phyloP scores from a whole-genome alignment of 768 basidiomycete genomes.

The Baorangia bicolor region DNA sequence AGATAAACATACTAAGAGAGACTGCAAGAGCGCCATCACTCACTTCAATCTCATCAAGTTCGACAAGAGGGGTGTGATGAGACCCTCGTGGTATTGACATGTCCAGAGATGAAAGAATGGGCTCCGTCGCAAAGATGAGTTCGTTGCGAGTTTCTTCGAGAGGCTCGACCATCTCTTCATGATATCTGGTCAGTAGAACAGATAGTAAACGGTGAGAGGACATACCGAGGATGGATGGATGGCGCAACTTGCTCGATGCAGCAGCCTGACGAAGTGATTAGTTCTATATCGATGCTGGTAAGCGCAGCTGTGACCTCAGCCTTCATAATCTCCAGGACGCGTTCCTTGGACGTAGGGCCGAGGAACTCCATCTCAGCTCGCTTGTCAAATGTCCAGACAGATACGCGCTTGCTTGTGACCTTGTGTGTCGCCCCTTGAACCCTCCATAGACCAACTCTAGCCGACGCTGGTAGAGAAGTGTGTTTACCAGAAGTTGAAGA shows the following conservation, averaged over 20 bases:
- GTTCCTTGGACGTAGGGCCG: constrained; percentile 63
- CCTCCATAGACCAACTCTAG: constrained; percentile 84
- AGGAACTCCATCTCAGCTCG: constrained; percentile 71
- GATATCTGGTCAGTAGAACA: constrained; percentile 3
- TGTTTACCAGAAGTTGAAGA: constrained; percentile 37
- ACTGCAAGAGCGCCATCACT: constrained; percentile 18
- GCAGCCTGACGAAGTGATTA: constrained; percentile 56
- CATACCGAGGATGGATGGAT: constrained; percentile 89
- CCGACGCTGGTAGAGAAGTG: constrained; percentile 38
- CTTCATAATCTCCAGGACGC: constrained; percentile 81
- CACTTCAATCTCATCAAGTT: constrained; percentile 96
- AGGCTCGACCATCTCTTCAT: constrained; percentile 93
- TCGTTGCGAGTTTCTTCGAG: constrained; percentile 90
- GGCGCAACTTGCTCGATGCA: constrained; percentile 79
- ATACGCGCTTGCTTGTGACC: constrained; percentile 85
- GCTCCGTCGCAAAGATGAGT: constrained; percentile 92
- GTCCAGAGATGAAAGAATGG: constrained; percentile 77
- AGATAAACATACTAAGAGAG: constrained; percentile 4
- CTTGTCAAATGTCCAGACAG: constrained; percentile 93
- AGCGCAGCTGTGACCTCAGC: constrained; percentile 63
- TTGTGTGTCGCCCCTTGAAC: constrained; percentile 87
- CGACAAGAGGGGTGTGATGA: constrained; percentile 57
- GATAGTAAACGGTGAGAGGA: background rate
- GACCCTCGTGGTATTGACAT: constrained; percentile 69
- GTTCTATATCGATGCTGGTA: background rate